phyloP scores from a whole-genome alignment of 73 alveolate species.

The Symbiodinium pilosum region DNA sequence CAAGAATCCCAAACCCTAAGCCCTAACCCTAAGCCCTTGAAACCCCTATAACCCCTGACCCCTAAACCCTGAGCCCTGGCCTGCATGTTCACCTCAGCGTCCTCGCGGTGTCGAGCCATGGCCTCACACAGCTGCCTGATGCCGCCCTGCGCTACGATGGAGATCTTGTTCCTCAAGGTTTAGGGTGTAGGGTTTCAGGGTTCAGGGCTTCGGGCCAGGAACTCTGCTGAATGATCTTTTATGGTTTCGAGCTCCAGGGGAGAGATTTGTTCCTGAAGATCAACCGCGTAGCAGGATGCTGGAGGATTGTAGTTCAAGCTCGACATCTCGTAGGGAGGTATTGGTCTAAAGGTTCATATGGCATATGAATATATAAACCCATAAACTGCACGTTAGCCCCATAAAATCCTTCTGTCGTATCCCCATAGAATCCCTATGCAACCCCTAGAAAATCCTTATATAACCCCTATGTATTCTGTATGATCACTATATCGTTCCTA shows the following conservation, averaged over 20 bases:
- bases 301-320: too few relatives aligned
- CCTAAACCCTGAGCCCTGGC: neutral
- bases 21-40: neutral
- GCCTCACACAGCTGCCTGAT: constrained; percentile 73
- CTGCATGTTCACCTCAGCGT: constrained; percentile 80
- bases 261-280: too few relatives aligned
- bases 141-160: constrained; percentile 78
- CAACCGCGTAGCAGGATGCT: neutral
- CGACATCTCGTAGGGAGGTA: neutral
- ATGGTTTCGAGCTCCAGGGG: too few relatives aligned
- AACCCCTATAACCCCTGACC: too few relatives aligned
- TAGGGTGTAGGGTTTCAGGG: neutral
- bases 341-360: neutral
- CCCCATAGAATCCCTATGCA: too few relatives aligned
- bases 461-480: too few relatives aligned
- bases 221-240: too few relatives aligned
- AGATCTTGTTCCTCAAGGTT: neutral
- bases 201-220: neutral
- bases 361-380: neutral
- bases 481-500: too few relatives aligned
- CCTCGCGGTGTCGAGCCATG: constrained; percentile 52
- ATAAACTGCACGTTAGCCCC: too few relatives aligned
- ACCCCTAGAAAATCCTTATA: too few relatives aligned
- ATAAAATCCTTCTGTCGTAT: too few relatives aligned
- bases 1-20: neutral